phyloP scores from a whole-genome alignment of 2,329 filamentous ascomycete species.

The Lachnellula willkommii region DNA sequence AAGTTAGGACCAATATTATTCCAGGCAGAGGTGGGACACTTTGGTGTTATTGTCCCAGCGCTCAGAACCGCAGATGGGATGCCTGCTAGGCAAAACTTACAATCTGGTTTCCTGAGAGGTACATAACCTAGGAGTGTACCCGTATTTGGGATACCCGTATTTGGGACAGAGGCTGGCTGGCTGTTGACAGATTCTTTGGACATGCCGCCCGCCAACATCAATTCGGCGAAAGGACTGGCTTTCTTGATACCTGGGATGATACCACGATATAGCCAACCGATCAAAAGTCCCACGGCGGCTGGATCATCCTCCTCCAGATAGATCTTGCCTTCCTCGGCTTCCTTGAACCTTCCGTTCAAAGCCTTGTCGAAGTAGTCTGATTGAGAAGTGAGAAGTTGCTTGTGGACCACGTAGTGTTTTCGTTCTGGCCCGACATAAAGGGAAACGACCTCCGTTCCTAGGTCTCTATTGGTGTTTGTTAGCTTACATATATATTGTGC shows the following conservation, averaged over 20 bases:
- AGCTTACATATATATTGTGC: background rate
- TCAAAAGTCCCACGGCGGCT: constrained; percentile 15
- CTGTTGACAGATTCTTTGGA: background rate
- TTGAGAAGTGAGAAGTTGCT: constrained; percentile 19
- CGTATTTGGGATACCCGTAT: background rate
- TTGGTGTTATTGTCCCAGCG: no score
- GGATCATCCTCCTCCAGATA: constrained; percentile 15
- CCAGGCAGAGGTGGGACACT: background rate
- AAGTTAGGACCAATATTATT: background rate
- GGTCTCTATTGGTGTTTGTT: constrained; percentile 10
- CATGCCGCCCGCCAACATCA: background rate
- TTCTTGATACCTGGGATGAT: constrained; percentile 7
- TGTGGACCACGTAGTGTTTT: constrained; percentile 22
- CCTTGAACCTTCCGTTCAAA: constrained; percentile 19
- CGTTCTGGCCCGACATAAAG: constrained; percentile 20
- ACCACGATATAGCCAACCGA: constrained; percentile 21
- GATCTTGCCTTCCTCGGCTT: constrained; percentile 16
- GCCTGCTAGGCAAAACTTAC: no score
- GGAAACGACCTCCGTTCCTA: constrained; percentile 17
- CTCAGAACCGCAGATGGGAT: no score
- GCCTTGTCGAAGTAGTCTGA: constrained; percentile 24
- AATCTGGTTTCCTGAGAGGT: no score
- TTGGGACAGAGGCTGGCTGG: background rate
- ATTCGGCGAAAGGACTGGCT: background rate
- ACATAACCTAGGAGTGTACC: background rate